Evolutionary conservation across 352 stramenopile species (phyloP), one percentile per base, ranked within the genome.

Genomic region (Globisporangium rhizosaccharum): DNA sequence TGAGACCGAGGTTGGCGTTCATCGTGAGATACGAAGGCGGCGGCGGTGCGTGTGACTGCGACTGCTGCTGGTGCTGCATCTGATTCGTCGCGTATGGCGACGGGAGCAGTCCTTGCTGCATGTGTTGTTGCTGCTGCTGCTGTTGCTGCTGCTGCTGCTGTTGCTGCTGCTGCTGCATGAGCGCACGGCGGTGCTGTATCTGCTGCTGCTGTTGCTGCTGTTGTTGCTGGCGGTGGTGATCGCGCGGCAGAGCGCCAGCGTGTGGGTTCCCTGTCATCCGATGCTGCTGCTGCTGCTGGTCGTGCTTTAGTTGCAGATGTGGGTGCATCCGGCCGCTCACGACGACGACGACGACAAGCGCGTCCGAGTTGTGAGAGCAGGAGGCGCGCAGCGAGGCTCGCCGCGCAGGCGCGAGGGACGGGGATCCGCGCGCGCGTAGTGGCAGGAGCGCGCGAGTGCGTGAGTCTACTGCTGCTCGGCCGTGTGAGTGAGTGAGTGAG

Each of bases 1-100:
- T 54, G 33, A 63, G 42, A 0, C 67, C 57, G 12, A 67, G 50
- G 28, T 68, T 57, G 14, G 51, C 41, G 25, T 48, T 52, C 47
- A 66, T 66, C 62, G 44, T 62, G 20, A 70, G 20, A 51, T 71
- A 80, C 45, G 45, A 60, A 41, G 63, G 48, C 23, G 50, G 23
- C 3, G 20, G 49, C 44, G 42, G 39, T 23, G 65, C 44, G 23
- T 61, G 63, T 15, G 45, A 14, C 4, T 52, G 47, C 10, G 11
- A 11, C 4, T 52, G 47, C 45, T 28, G 44, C 18, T 49, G 44
- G 18, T 61, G 62, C 11, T 68, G 55, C 56, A 62, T 62, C 18
- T 36, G 58, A 36, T 28, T 58, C 36, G 39, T 23, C 1, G 14
- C 41, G 4, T 28, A 39, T 23, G n/a, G 17, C 23, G 42, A 8